A percentile compares a stretch with the other conserved stretches of the same genome.
Conservation (phyloP, 768 basidiomycete genomes). For the Tricholoma furcatifolium region DNA sequence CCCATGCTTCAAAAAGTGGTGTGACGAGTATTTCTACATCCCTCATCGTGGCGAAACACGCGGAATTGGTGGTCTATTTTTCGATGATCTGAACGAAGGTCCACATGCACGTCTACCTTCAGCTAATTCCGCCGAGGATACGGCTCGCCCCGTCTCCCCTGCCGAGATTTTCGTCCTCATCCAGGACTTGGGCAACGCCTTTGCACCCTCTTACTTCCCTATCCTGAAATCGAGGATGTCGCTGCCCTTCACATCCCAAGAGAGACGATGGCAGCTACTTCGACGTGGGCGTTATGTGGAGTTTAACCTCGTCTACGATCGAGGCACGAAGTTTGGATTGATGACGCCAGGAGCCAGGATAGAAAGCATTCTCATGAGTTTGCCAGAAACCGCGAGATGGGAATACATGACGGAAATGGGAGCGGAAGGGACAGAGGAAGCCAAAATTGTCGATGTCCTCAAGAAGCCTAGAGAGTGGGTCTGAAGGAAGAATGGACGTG, state of each 20-base stretch:
- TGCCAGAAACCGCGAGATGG: constrained; percentile 87
- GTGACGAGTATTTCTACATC: constrained; percentile 96
- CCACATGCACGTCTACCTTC: constrained; percentile 60
- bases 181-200: constrained; percentile 69
- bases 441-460: constrained; percentile 57
- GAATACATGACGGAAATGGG: constrained; percentile 85
- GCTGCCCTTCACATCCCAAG: constrained; percentile 57
- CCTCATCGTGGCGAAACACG: constrained; percentile 83
- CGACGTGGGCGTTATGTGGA: constrained; percentile 93
- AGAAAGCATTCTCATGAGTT: constrained; percentile 88
- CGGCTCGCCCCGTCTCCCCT: constrained; percentile 49
- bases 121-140: constrained; percentile 26
- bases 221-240: constrained; percentile 63
- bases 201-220: constrained; percentile 89
- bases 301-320: constrained; percentile 86
- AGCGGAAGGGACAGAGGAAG: constrained; percentile 64
- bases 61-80: constrained; percentile 94
- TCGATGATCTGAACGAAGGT: constrained; percentile 83
- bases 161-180: constrained; percentile 80
- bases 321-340: constrained; percentile 86
- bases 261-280: constrained; percentile 91
- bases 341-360: constrained; percentile 83
- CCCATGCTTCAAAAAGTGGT: constrained; percentile 88
- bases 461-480: constrained; percentile 67
- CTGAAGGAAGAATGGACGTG: neutral